phyloP scores from a whole-genome alignment of 1,284 basidiomycete genomes.

The Apiotrichum siamense region DNA sequence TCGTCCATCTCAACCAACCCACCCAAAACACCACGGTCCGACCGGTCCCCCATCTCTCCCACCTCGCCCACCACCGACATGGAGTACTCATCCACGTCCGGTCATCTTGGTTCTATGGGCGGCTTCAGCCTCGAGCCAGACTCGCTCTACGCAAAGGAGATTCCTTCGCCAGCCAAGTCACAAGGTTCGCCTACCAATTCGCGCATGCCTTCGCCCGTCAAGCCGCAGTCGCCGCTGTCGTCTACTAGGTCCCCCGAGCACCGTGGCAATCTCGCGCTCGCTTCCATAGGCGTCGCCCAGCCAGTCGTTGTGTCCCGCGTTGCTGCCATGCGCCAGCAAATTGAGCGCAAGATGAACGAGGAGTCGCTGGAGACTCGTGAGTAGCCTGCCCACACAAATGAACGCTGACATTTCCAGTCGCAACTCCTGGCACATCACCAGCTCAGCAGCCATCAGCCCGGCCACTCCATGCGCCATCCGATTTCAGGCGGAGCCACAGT shows the following conservation, averaged over 20 bases:
- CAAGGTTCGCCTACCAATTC: too few species aligned
- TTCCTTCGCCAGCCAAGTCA: too few species aligned
- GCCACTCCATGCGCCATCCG: too few species aligned
- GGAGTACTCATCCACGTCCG: not conserved
- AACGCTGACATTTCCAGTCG: not conserved
- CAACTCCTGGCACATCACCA: not conserved
- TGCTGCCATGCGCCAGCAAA: conserved; percentile 16
- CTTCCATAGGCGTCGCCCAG: too few species aligned
- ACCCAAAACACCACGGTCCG: conserved; percentile 1
- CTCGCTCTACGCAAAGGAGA: too few species aligned
- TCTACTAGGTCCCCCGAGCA: not conserved
- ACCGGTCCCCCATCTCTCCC: not conserved
- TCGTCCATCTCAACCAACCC: conserved; percentile 11
- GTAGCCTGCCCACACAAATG: not conserved
- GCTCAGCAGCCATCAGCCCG: not conserved
- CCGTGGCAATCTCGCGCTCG: too few species aligned
- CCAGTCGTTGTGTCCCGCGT: conserved; percentile 10
- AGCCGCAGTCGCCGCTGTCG: not conserved
- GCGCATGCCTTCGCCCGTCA: too few species aligned
- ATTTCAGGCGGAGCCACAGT: too few species aligned
- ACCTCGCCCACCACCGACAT: not conserved
- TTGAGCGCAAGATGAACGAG: conserved; percentile 10
- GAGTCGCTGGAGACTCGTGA: not conserved
- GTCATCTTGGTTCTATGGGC: too few species aligned
- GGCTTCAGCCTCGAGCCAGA: too few species aligned